Base-by-base conservation (phyloP, 2,329 filamentous ascomycete species). In the Cladophialophora psammophila region DNA sequence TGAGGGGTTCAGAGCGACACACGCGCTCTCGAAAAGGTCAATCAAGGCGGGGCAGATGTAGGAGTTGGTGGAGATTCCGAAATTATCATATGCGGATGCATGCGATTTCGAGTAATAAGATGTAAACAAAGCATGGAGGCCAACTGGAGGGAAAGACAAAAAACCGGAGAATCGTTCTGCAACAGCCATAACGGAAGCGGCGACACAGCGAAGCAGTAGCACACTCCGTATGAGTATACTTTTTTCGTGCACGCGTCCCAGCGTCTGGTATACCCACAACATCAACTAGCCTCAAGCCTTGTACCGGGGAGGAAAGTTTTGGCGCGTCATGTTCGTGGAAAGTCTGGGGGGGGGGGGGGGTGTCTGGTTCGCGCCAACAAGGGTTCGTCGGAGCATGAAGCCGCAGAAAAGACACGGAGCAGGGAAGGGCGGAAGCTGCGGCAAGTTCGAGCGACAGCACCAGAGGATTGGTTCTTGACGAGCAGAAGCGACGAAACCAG, bases 311-410 rank as follows among this genome's bases (percentile, higher is more conserved):
- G 42, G 45, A 45, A 50, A 26, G 13, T 38, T 53, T 57, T 68
- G 68, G 66, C 68, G 68, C 50, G 68, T 70, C 61, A 70, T 35
- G 48, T 66, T 70, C 64, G 68, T 60, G 68, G 48, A 66, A 64
- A 31, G 26, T 56, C 40, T 18, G 63, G 66, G 63, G 58, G 26
- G 26, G 26, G 2, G 26, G 26, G n/a, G n/a, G n/a, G 38, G 52
- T 45, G 20, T 48, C 50, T 62, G 61, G 45, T 63, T 62, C 60
- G 45, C 32, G 32, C 36, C 26, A 15, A 63, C 68, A 60, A 45
- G 65, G 68, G 40, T 53, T 55, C n/a, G 20, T 18, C 58, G 63
- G 53, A 64, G 45, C 26, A 40, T 26, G 38, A 3, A 59, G 35
- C 53, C 52, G 63, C 42, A 20, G 32, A 31, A 7, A 54, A 32